Base-by-base conservation (phyloP, 345 rosid genomes). In the Turnera subulata region DNA sequence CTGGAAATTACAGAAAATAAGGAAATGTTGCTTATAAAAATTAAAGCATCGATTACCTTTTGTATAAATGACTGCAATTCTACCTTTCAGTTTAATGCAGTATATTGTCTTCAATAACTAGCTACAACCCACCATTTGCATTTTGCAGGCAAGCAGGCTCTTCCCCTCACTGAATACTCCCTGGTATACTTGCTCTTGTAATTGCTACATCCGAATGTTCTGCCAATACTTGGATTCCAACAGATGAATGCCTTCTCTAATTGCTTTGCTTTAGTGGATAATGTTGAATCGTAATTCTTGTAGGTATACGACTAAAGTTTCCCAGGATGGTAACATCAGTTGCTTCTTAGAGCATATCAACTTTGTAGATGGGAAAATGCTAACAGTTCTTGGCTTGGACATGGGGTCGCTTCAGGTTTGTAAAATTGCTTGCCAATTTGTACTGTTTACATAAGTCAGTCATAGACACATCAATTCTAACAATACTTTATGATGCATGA, bases 91-190 rank as follows among this genome's bases (percentile, higher is more conserved):
- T n/a, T n/a, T n/a, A n/a, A n/a, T n/a, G n/a, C n/a, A n/a, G n/a
- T n/a, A n/a, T 25, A 42, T 55, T 59, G n/a, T 38, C 39, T 46
- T 53, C 48, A 64, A 71, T 40, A 60, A 46, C 56, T 58, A 53
- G 65, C 53, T 56, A 62, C 65, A 51, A 59, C 56, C 39, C 58
- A 51, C 40, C 24, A 46, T 56, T 15, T 61, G 35, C 66, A 45
- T 71, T 77, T 76, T 65, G 73, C 82, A 90, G 95, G 90, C 78
- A 53, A 81, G 75, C 56, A 35, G 69, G 63, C 50, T 75, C 24
- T 78, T 72, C 21, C 56, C 67, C 0, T 66, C 70, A 38, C 59
- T 71, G 69, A 75, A 69, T 53, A 46, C 86, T 71, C 85, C 92
- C 58, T 84, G 95, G 97, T 89, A 84, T 52, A 33, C 55, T 51